Conservation (phyloP, 805 yeast genomes). For the Yarrowia sp. region DNA sequence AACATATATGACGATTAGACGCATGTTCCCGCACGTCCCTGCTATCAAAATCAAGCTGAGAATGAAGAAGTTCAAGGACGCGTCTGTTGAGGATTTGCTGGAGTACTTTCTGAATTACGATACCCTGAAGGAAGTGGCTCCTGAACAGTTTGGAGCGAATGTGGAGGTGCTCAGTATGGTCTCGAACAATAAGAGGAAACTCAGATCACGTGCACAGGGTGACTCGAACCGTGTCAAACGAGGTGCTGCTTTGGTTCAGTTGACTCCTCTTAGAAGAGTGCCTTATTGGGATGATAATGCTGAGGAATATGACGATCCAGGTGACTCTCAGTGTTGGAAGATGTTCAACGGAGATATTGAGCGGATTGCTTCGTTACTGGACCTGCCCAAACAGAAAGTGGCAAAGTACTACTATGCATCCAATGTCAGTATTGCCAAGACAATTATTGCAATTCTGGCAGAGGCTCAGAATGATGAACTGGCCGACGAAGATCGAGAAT, state of each 20-base stretch:
- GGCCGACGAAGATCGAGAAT: constrained; percentile 12
- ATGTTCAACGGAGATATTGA: constrained; percentile 29
- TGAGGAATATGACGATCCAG: constrained; percentile 13
- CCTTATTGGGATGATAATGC: constrained; percentile 29
- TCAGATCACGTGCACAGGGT: constrained; percentile 22
- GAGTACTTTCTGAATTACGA: constrained; percentile 35
- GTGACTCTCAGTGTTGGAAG: constrained; percentile 32
- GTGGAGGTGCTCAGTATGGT: constrained; percentile 23
- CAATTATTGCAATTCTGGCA: constrained; percentile 7
- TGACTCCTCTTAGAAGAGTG: constrained; percentile 22
- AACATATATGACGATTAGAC: constrained; percentile 18
- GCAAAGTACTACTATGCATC: constrained; percentile 37
- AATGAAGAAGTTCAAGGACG: constrained; percentile 27
- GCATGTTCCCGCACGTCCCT: constrained; percentile 31
- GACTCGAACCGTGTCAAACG: constrained; percentile 19
- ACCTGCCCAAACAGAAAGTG: constrained; percentile 11
- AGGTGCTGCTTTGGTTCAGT: constrained; percentile 29
- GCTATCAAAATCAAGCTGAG: constrained; percentile 22
- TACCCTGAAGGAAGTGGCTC: constrained; percentile 31
- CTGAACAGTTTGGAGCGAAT: constrained; percentile 13
- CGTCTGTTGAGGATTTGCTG: constrained; percentile 9
- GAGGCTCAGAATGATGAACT: constrained; percentile 6
- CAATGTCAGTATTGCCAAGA: constrained; percentile 19
- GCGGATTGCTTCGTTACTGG: not conserved
- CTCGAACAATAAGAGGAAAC: not conserved